Evolutionary conservation across 345 rosid species (phyloP), one percentile per base, ranked within the genome.

Genomic region (Nephelium lappaceum): DNA sequence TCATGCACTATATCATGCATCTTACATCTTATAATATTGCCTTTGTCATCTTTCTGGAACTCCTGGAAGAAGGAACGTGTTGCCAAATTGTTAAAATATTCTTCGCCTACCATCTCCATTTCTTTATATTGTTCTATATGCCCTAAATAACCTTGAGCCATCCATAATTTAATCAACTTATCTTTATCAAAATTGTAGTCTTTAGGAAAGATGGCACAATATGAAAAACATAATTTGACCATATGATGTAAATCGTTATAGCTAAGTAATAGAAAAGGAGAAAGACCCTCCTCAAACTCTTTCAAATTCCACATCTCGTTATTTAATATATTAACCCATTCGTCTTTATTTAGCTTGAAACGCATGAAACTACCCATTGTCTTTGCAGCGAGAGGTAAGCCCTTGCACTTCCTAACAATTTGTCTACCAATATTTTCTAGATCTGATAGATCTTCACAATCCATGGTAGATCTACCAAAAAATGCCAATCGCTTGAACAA

Each of bases 351-450:
- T 71, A 41, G 41, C 58, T 81, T 81, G 23, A 64, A 14, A 14
- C 67, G 77, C 67, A 81, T 49, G 15, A 81, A 79, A 76, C 80
- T 64, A 18, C 73, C 80, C 6, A 81, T 24, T 41, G 64, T 69
- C 21, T 68, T 78, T n/a, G 66, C 53, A 11, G 81, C 79, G 16
- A 82, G 69, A 74, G 84, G 79, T 15, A 77, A n/a, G 12, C 84
- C 84, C 64, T 82, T 49, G 65, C 84, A 78, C 68, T 72, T 82
- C 5, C 55, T 64, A 9, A 72, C 78, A 39, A 74, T 78, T 69
- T 63, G 14, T 23, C 62, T 63, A 51, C 81, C 81, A 14, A 78
- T 14, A 41, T 31, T 31, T 31, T 31, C 36, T 31, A 31, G 36
- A 31, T 9, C 45, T 60, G 72, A 45, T 47, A 81, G 25, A n/a